Base-by-base conservation (phyloP, 805 yeast genomes). In the Myxozyma neglecta region DNA sequence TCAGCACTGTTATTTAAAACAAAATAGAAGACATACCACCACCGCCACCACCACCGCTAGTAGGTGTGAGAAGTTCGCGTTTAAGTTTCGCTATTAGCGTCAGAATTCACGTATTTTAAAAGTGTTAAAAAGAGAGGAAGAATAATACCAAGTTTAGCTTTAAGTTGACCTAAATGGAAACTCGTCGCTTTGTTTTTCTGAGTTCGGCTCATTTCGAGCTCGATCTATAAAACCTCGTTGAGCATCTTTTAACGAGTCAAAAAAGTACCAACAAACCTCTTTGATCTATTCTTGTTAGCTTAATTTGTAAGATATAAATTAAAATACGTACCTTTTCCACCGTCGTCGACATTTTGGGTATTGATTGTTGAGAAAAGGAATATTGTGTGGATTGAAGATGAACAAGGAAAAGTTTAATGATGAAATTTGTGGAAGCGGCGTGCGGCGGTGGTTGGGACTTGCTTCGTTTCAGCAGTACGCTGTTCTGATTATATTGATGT, bases 181-280 rank as follows among this genome's bases (percentile, higher is more conserved):
- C 94, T 90, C 2, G 99, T 94, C 73, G 96, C 96, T 85, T 94
- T 94, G 79, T 94, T 94, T 79, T 93, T 94, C 75, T 94, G 99
- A 72, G 99, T 94, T 71, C 83, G 83, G 79, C 97, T 16, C 67
- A 64, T 64, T 47, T 64, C 67, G 48, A 43, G 16, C 59, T 64
- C 67, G 58, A 64, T 64, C 67, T 64, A 48, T n/a, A 24, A 40
- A 3, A 8, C 20, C 20, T 3, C 11, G 16, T n/a, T 29, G 13
- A 36, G 18, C 42, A 45, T 34, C 32, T n/a, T 52, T 7, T 13
- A 18, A 9, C 18, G 35, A 5, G 11, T 36, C 13, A 40, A 44
- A 14, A n/a, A 10, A 20, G 20, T n/a, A 4, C 10, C 45, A 14
- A 16, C 37, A 11, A 63, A 70, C 73, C 69, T 68, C 74, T 60